Conservation (phyloP, 345 rosid species). For the Eucalyptus erythrocorys region DNA sequence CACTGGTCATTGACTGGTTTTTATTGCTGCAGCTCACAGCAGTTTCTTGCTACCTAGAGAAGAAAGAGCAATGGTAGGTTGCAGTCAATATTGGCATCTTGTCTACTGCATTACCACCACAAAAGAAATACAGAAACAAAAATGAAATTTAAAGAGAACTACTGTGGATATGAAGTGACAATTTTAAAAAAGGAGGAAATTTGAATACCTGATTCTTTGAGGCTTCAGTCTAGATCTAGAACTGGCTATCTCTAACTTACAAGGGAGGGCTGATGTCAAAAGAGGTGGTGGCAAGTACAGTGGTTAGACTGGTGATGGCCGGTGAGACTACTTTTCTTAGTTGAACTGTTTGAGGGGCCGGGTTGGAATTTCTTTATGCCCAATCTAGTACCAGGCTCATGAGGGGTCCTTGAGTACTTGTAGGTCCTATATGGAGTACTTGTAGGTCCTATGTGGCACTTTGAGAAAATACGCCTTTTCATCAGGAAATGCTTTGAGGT, state of each 20-base stretch:
- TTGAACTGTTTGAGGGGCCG: not conserved
- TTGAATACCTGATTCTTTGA: not conserved
- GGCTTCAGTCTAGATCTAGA: not conserved
- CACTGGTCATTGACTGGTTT: not conserved
- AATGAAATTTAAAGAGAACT: not conserved
- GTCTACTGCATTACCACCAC: not conserved
- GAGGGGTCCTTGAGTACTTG: not conserved
- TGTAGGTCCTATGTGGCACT: not conserved
- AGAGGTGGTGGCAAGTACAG: not conserved
- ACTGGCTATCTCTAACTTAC: not conserved
- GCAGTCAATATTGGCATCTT: not conserved
- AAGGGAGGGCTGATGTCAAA: not conserved
- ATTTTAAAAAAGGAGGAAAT: not conserved
- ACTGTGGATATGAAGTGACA: not conserved
- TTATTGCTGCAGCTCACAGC: not conserved
- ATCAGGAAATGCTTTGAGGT: not conserved
- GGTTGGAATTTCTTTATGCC: not conserved
- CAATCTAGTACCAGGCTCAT: not conserved
- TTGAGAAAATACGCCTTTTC: not conserved
- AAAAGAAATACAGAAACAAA: not conserved
- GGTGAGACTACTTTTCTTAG: not conserved
- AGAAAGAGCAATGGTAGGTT: not conserved
- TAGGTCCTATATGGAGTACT: not conserved
- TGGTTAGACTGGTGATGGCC: not conserved
- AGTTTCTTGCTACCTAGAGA: not conserved